Evolutionary conservation across 192 early-diverging fungal genomes (phyloP).

Genomic region (Obelidium mucronatum): DNA sequence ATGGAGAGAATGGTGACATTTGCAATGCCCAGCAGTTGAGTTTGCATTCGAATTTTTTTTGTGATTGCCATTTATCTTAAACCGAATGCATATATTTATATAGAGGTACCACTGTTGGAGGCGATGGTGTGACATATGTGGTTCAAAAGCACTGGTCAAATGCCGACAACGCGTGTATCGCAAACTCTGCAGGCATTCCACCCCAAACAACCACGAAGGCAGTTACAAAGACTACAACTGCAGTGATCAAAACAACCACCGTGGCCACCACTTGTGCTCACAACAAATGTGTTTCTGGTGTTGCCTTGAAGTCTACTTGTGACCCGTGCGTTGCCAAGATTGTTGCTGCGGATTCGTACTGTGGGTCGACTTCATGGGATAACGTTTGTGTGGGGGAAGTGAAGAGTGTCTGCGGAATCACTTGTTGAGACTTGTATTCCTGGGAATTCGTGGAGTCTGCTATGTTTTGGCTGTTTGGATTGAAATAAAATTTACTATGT

Average conservation of each 20-base stretch:
- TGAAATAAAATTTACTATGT: too few relatives aligned
- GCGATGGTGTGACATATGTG: slow-evolving; percentile 4
- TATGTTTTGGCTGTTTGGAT: too few relatives aligned
- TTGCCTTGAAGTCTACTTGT: slow-evolving; percentile 17
- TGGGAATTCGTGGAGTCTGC: too few relatives aligned
- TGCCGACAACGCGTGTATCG: too few relatives aligned
- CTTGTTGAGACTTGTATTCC: too few relatives aligned
- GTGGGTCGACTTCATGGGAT: slow-evolving; percentile 37
- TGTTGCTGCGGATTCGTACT: slow-evolving; percentile 39
- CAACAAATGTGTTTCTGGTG: slow-evolving; percentile 36
- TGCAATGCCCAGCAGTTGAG: slow-evolving; percentile 38
- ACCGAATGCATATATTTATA: not conserved
- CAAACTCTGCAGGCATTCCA: too few relatives aligned
- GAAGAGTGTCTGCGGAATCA: too few relatives aligned
- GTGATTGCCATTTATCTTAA: not conserved
- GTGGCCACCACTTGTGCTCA: slow-evolving; percentile 25
- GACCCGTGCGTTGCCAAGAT: slow-evolving; percentile 40
- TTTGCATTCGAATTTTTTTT: too few relatives aligned
- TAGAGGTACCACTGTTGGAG: not conserved
- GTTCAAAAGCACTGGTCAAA: too few relatives aligned
- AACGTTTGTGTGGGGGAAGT: too few relatives aligned
- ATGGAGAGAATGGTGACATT: slow-evolving; percentile 42
- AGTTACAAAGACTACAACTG: too few relatives aligned
- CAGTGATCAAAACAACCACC: too few relatives aligned
- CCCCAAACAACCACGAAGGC: not conserved